Percentiles rank a stretch among this genome's conserved stretches.
Evolutionary conservation across 2,329 filamentous ascomycete genomes (phyloP).

Genomic region (Neopestalotiopsis rosae): DNA sequence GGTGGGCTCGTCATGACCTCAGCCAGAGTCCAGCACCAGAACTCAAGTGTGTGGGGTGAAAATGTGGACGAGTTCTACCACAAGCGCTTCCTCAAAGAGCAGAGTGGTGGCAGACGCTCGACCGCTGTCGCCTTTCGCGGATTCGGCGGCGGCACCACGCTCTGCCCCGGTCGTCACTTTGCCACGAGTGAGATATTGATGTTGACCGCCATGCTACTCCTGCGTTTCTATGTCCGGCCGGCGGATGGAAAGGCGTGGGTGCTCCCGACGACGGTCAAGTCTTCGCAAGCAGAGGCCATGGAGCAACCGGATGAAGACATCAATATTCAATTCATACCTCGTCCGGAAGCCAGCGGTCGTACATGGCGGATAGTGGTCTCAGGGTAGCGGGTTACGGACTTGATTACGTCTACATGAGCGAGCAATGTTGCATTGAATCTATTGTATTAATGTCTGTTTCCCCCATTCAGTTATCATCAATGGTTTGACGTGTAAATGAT

Average conservation of each 20-base stretch:
- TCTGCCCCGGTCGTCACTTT: slow-evolving; percentile 25
- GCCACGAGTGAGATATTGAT: slow-evolving; percentile 20
- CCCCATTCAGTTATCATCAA: too few species aligned
- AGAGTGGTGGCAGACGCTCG: neutral
- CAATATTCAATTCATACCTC: neutral
- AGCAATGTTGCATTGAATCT: too few species aligned
- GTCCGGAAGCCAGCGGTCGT: neutral
- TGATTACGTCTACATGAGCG: too few species aligned
- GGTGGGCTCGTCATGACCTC: neutral
- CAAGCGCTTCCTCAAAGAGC: neutral
- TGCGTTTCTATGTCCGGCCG: slow-evolving; percentile 24
- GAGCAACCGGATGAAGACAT: neutral
- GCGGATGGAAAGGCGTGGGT: neutral
- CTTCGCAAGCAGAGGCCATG: neutral
- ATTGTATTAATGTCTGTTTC: too few species aligned
- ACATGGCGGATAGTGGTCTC: neutral
- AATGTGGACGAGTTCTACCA: neutral
- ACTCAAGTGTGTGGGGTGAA: neutral
- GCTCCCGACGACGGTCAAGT: neutral
- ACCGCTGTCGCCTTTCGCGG: slow-evolving; percentile 23
- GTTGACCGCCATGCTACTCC: slow-evolving; percentile 16
- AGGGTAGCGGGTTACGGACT: neutral
- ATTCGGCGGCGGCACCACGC: slow-evolving; percentile 21
- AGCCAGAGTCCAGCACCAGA: neutral
- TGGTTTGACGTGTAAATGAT: too few species aligned